phyloP scores from a whole-genome alignment of 1,284 basidiomycete genomes.

The Ganoderma meredithae region DNA sequence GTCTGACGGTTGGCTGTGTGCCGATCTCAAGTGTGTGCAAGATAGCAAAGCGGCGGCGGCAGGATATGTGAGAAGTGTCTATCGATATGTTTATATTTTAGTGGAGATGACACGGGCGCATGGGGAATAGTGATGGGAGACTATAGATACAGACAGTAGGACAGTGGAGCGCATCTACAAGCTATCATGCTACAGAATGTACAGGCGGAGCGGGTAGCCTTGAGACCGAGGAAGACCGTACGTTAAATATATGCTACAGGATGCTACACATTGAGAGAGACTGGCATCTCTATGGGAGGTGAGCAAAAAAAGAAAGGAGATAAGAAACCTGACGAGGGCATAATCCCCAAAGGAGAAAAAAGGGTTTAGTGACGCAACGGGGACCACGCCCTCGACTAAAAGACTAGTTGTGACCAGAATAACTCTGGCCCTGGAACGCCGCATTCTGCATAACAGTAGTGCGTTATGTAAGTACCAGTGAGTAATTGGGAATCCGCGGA shows the following conservation, averaged over 20 bases:
- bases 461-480: constrained; percentile 10
- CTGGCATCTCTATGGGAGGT: background rate
- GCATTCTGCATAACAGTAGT: constrained; percentile 6
- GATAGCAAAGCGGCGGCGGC: background rate
- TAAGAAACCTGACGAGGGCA: constrained; percentile 5
- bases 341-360: background rate
- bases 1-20: background rate
- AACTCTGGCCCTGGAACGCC: constrained; percentile 24
- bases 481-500: constrained; percentile 7
- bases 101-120: background rate
- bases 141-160: background rate
- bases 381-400: background rate
- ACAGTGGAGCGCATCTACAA: background rate
- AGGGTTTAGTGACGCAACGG: background rate
- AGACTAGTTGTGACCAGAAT: constrained; percentile 21
- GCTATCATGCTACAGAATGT: constrained; percentile 15
- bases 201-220: constrained; percentile 6
- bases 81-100: constrained; percentile 9
- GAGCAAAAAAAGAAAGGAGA: background rate
- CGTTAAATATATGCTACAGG: constrained; percentile 31
- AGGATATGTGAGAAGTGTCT: background rate
- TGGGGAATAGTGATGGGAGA: background rate
- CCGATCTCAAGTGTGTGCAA: background rate
- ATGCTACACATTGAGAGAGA: constrained; percentile 5
- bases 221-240: constrained; percentile 2